Percentiles rank a stretch among this genome's conserved stretches.
These are phyloP conservation scores for Calocybe cyanea DNA, from an alignment of 768 basidiomycete species.

Conservation along the genomic window DNA sequence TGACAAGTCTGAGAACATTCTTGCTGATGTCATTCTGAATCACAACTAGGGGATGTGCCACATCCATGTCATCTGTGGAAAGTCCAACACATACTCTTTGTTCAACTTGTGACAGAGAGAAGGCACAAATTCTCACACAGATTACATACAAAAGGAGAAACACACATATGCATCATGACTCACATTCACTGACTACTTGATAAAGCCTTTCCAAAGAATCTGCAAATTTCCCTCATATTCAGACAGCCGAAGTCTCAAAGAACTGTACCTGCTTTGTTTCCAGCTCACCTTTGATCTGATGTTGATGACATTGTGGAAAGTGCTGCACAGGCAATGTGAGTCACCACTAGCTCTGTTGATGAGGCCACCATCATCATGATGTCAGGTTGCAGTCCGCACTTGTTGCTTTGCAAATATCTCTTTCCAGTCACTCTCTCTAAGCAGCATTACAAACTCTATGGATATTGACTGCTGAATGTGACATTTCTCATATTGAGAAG, in stretches of 20 bases:
- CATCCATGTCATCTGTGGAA: slow-evolving; percentile 52
- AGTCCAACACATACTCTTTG: slow-evolving; percentile 35
- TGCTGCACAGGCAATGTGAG: slow-evolving; percentile 69
- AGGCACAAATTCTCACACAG: slow-evolving; percentile 17
- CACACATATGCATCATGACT: slow-evolving; percentile 43
- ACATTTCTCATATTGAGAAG: slow-evolving; percentile 39
- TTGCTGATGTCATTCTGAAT: slow-evolving; percentile 7
- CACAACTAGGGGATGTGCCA: slow-evolving; percentile 36
- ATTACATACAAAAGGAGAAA: slow-evolving; percentile 24
- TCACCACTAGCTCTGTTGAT: slow-evolving; percentile 74
- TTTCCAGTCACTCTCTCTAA: slow-evolving; percentile 50
- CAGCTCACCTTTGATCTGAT: slow-evolving; percentile 24
- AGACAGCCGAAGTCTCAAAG: slow-evolving; percentile 55
- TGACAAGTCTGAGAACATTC: slow-evolving; percentile 13
- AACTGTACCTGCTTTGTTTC: slow-evolving; percentile 21
- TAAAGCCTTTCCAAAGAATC: slow-evolving; percentile 95
- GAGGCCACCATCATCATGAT: slow-evolving; percentile 73
- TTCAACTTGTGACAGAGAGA: slow-evolving; percentile 31
- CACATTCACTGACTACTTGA: slow-evolving; percentile 82
- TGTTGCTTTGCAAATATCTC: slow-evolving; percentile 62
- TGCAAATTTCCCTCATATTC: slow-evolving; percentile 90
- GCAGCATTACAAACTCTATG: slow-evolving; percentile 78
- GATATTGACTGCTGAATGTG: slow-evolving; percentile 85
- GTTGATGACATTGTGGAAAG: slow-evolving; percentile 43
- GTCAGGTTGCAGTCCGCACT: slow-evolving; percentile 61